phyloP scores from a whole-genome alignment of 2,329 filamentous ascomycete species.

The Phyllosticta ampelicida region DNA sequence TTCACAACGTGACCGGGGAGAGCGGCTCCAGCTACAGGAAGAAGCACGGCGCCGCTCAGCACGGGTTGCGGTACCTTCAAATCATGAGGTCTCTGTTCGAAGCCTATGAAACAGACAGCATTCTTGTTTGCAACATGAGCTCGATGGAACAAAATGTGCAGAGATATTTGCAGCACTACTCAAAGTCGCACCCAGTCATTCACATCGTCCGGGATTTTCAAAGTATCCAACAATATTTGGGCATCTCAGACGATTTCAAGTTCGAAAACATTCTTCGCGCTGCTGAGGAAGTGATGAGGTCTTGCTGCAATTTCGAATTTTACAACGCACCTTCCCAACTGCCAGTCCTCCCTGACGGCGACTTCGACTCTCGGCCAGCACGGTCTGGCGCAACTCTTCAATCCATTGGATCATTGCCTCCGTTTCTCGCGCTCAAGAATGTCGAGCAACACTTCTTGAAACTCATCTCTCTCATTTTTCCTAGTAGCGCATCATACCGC shows the following conservation, averaged over 20 bases:
- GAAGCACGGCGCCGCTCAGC: slow-evolving; percentile 49
- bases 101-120: slow-evolving; percentile 48
- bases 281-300: slow-evolving; percentile 49
- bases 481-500: slow-evolving; percentile 44
- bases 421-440: slow-evolving; percentile 56
- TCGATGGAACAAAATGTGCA: slow-evolving; percentile 57
- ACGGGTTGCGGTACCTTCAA: slow-evolving; percentile 52
- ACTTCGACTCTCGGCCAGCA: background rate
- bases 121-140: slow-evolving; percentile 61
- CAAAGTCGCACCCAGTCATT: slow-evolving; percentile 56
- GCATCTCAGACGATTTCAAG: slow-evolving; percentile 42
- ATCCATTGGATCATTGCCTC: slow-evolving; percentile 30
- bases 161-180: slow-evolving; percentile 49
- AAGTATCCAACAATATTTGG: slow-evolving; percentile 53
- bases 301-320: slow-evolving; percentile 64
- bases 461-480: slow-evolving; percentile 52
- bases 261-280: slow-evolving; percentile 48
- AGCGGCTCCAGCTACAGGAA: slow-evolving; percentile 55
- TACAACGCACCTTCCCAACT: slow-evolving; percentile 42
- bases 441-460: slow-evolving; percentile 60
- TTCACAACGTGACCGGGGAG: slow-evolving; percentile 52
- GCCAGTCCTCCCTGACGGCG: background rate
- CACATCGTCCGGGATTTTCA: slow-evolving; percentile 56
- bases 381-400: background rate
- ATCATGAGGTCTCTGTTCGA: slow-evolving; percentile 51